These are phyloP conservation scores for Nigrospora oryzae DNA, from an alignment of 2,329 filamentous ascomycete genomes.

Conservation along the genomic window DNA sequence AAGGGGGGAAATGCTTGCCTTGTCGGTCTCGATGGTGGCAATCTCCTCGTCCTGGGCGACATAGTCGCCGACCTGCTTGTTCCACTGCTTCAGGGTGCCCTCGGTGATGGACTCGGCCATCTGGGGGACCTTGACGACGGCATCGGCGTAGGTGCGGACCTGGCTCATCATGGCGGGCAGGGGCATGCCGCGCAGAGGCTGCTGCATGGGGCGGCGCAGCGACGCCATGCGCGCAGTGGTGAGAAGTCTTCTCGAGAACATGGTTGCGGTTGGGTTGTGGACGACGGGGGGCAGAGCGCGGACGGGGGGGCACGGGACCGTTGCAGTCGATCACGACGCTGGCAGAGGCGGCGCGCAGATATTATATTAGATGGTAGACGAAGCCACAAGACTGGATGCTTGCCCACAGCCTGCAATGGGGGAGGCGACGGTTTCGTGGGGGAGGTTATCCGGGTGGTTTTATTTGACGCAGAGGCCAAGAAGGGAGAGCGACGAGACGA, in stretches of 20 bases:
- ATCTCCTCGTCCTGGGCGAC: slow-evolving; percentile 97
- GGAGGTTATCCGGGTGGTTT: neutral
- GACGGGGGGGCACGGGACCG: neutral
- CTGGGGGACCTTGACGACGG: slow-evolving; percentile 83
- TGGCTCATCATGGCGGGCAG: slow-evolving; percentile 46
- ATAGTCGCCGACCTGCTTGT: slow-evolving; percentile 84
- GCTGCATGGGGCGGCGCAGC: slow-evolving; percentile 24
- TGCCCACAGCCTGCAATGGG: neutral
- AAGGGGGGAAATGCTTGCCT: slow-evolving; percentile 44
- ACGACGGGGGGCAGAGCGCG: neutral
- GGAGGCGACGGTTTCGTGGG: neutral
- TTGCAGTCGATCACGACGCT: neutral
- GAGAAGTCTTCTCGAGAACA: slow-evolving; percentile 24
- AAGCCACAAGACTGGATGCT: neutral
- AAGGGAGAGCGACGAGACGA: neutral
- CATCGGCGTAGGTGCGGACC: slow-evolving; percentile 64
- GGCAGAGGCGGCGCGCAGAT: neutral
- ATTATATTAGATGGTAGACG: neutral
- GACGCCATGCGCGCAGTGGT: slow-evolving; percentile 31
- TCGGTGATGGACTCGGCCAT: slow-evolving; percentile 99
- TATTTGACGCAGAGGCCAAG: slow-evolving; percentile 1
- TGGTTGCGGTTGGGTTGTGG: slow-evolving; percentile 2
- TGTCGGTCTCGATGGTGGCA: slow-evolving; percentile 98
- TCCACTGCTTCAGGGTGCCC: slow-evolving; percentile 92
- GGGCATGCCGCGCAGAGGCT: slow-evolving; percentile 33